Evolutionary conservation across 768 basidiomycete genomes (phyloP).

Genomic region (Amanita jacksonii): DNA sequence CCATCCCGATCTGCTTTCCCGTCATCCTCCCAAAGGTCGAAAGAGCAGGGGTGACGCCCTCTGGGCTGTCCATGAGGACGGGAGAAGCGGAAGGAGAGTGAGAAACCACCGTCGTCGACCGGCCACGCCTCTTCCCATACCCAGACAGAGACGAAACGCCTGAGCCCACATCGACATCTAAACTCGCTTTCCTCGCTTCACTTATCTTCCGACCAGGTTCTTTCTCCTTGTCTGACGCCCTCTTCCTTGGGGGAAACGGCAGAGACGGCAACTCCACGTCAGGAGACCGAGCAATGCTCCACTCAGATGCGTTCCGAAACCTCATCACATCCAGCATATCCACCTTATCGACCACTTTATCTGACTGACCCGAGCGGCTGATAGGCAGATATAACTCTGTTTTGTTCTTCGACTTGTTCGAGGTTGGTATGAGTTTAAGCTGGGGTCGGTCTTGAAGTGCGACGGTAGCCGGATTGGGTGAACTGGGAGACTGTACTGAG

Average conservation of each 20-base stretch:
- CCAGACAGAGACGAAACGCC: too few relatives aligned
- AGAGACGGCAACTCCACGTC: conserved; percentile 26
- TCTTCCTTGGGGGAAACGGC: conserved; percentile 29
- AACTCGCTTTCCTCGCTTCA: not conserved
- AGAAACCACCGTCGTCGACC: not conserved
- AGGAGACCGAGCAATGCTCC: conserved; percentile 22
- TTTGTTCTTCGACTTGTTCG: too few relatives aligned
- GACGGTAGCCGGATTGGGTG: too few relatives aligned
- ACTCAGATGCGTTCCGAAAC: too few relatives aligned
- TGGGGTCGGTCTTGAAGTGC: too few relatives aligned
- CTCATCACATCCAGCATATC: too few relatives aligned
- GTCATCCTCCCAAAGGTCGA: conserved; percentile 7
- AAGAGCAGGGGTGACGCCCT: not conserved
- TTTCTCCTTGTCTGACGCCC: not conserved
- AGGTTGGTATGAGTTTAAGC: too few relatives aligned
- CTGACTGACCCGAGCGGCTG: too few relatives aligned
- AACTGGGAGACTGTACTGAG: too few relatives aligned
- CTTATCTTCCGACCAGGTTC: not conserved
- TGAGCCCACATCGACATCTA: too few relatives aligned
- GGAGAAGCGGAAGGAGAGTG: not conserved
- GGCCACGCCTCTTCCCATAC: not conserved
- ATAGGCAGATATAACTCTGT: too few relatives aligned
- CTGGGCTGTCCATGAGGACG: not conserved
- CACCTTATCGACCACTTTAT: too few relatives aligned
- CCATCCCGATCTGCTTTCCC: conserved; percentile 5